phyloP scores from a whole-genome alignment of 1,139 yeast genomes.

The Petasospora fabianii region DNA sequence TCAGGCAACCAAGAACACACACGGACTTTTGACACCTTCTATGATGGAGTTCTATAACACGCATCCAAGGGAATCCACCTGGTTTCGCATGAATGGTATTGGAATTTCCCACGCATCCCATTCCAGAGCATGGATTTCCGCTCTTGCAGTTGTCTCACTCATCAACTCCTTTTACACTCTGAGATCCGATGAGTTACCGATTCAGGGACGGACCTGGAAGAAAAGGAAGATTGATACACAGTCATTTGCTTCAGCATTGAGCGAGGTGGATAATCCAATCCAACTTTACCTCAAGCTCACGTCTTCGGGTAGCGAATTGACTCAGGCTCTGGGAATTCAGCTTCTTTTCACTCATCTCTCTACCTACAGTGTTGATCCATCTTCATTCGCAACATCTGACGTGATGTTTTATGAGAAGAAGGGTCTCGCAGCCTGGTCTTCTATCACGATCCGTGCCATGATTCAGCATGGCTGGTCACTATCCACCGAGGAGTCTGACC shows the following conservation, averaged over 20 bases:
- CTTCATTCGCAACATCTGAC: conserved; percentile 7
- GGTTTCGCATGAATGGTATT: conserved; percentile 18
- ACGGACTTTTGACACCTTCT: conserved; percentile 3
- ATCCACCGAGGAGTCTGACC: conserved; percentile 20
- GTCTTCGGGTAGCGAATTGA: background rate
- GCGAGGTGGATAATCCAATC: conserved; percentile 2
- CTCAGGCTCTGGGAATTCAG: conserved; percentile 33
- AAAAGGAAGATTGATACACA: conserved; percentile 12
- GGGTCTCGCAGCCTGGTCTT: conserved; percentile 35
- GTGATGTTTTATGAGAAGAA: conserved; percentile 25
- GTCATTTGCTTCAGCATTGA: conserved; percentile 8
- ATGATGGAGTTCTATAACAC: conserved; percentile 15
- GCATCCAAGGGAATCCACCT: background rate
- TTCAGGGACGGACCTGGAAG: conserved; percentile 11
- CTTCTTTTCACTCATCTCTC: conserved; percentile 25
- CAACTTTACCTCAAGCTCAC: conserved; percentile 9
- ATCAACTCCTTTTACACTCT: conserved; percentile 13
- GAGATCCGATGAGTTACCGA: background rate
- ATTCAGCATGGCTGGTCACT: conserved; percentile 26
- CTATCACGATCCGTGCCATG: conserved; percentile 34
- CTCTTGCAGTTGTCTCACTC: conserved; percentile 6
- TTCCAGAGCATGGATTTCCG: conserved; percentile 17
- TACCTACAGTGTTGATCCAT: conserved; percentile 3
- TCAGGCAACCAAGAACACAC: conserved; percentile 1
- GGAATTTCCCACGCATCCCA: conserved; percentile 1